Evolutionary conservation across 768 basidiomycete species (phyloP).

Genomic region (Suillus subaureus): DNA sequence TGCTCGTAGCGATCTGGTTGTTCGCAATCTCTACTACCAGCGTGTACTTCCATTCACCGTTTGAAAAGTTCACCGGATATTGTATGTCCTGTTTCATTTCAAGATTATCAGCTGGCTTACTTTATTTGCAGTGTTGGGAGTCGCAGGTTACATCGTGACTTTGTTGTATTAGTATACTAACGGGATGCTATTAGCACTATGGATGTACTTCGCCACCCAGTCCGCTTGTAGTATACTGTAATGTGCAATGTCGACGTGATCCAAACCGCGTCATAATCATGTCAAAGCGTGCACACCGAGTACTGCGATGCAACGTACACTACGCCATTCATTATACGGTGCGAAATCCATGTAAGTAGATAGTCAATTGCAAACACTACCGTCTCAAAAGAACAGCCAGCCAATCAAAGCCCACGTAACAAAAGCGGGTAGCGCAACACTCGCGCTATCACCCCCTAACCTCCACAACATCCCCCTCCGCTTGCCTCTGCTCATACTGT

Average conservation of each 20-base stretch:
- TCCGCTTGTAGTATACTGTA: neutral
- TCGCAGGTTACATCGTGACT: conserved; percentile 38
- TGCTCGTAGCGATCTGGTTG: conserved; percentile 64
- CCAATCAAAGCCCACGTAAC: conserved; percentile 26
- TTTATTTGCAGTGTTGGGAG: conserved; percentile 37
- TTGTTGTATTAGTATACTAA: conserved; percentile 18
- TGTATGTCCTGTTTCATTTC: conserved; percentile 48
- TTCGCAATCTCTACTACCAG: conserved; percentile 80
- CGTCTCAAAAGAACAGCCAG: conserved; percentile 32
- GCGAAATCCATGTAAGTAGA: neutral
- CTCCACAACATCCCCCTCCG: conserved; percentile 37
- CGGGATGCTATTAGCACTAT: neutral
- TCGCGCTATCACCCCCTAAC: conserved; percentile 41
- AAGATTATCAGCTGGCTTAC: neutral
- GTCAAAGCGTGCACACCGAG: neutral
- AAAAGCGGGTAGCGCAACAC: conserved; percentile 30
- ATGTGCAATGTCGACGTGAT: neutral
- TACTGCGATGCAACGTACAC: neutral
- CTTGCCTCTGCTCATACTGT: conserved; percentile 12
- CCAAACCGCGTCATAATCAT: neutral
- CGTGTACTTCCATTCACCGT: conserved; percentile 87
- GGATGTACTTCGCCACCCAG: neutral
- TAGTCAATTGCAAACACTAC: neutral
- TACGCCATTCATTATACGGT: neutral
- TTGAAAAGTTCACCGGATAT: conserved; percentile 86